Base-by-base conservation (phyloP, 495 filamentous ascomycete genomes). In the Penicillium alfredii region DNA sequence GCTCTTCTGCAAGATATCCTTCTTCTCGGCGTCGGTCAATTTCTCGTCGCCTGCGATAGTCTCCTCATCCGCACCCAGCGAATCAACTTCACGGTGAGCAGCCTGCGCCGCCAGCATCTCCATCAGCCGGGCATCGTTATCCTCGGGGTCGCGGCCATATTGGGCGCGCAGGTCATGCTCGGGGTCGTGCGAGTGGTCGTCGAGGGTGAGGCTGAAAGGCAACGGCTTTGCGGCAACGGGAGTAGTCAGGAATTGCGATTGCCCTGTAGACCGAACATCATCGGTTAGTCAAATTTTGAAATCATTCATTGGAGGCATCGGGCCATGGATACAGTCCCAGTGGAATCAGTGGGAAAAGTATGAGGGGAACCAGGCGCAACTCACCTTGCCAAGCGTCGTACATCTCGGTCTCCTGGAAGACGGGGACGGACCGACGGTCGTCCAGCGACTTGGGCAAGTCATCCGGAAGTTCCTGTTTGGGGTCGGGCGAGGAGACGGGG, bases 321-420 rank as follows among this genome's bases (percentile, higher is more conserved):
- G 5, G 23, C 8, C 21, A 30, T 27, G 16, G 12, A 33, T 25
- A 34, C 23, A 25, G 8, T 25, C 23, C 2, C 11, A 9, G 11
- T 25, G 21, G 15, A 15, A 11, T 18, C 13, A 12, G 26, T n/a
- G 15, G 20, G 35, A 33, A 20, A 25, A 29, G 35, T 25, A 18
- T 32, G 17, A 29, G 39, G 39, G 30, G 30, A 23, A 20, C 12
- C 7, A 11, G 23, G 10, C 31, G 20, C n/a, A 22, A 27, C 68
- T 41, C 58, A 95, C 90, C 90, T 81, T 95, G 88, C 92, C 92
- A 98, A 40, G 86, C 93, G 74, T 98, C 92, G 58, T 97, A 97
- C 69, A 95, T 84, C 73, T 97, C 89, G 15, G 88, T 94, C 69
- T 96, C 90, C 30, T 63, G 68, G 36, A 71, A 68, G 4, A 60